Evolutionary conservation across 1,284 basidiomycete genomes (phyloP).

Genomic region (Schizophyllum commune): DNA sequence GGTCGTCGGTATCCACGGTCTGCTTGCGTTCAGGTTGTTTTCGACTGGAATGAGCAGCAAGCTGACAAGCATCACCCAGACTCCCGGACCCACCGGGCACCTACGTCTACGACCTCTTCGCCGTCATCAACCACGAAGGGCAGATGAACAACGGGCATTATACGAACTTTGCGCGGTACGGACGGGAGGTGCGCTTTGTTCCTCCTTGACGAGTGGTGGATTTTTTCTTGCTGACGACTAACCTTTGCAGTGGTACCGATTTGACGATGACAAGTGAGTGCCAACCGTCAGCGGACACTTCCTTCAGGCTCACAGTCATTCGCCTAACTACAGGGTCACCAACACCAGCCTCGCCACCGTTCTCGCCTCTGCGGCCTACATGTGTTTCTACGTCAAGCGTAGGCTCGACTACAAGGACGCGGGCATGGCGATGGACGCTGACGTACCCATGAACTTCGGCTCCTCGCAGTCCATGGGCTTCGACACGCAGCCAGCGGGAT

Average conservation of each 20-base stretch:
- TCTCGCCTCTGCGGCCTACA: constrained; percentile 71
- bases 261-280: constrained; percentile 90
- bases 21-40: constrained; percentile 18
- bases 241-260: constrained; percentile 77
- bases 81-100: constrained; percentile 53
- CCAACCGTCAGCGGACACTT: too few relatives aligned
- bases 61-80: neutral
- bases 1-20: too few relatives aligned
- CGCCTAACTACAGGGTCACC: too few relatives aligned
- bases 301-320: too few relatives aligned
- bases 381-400: constrained; percentile 90
- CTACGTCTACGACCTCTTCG: constrained; percentile 90
- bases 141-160: constrained; percentile 95
- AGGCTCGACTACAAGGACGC: constrained; percentile 72
- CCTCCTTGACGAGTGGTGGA: neutral
- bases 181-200: constrained; percentile 54
- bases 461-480: too few relatives aligned
- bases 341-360: constrained; percentile 61
- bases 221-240: neutral
- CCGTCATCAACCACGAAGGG: constrained; percentile 93
- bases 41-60: constrained; percentile 30
- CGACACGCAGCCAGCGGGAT: too few relatives aligned
- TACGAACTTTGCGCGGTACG: constrained; percentile 73
- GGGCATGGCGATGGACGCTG: neutral
- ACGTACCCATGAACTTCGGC: neutral